phyloP scores from a whole-genome alignment of 331 rosid genomes.

The Malus hybrid region DNA sequence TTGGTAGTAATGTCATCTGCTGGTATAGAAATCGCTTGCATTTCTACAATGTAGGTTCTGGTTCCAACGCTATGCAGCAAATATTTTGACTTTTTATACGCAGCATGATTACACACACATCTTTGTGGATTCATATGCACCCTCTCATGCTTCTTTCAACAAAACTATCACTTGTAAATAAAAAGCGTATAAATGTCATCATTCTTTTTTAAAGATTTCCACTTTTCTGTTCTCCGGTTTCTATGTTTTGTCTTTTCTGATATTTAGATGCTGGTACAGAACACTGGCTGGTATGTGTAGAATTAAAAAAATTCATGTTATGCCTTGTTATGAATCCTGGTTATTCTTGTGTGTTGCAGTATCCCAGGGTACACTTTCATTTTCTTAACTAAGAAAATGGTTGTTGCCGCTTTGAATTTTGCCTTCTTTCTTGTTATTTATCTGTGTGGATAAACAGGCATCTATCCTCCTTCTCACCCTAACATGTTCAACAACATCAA shows the following conservation, averaged over 20 bases:
- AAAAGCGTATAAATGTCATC: background rate
- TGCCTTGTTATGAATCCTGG: background rate
- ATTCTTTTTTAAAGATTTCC: too few relatives aligned
- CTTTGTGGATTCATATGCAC: background rate
- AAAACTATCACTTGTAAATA: too few relatives aligned
- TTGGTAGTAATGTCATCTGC: too few relatives aligned
- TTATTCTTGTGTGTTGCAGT: background rate
- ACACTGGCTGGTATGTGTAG: background rate
- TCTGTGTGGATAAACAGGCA: background rate
- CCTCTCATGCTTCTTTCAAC: background rate
- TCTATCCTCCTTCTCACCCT: background rate
- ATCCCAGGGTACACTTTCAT: background rate
- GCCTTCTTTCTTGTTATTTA: background rate
- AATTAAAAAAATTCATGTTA: background rate
- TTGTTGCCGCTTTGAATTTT: background rate
- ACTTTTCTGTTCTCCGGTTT: background rate
- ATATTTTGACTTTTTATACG: background rate
- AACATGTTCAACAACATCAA: slow-evolving; percentile 5
- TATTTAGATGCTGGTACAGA: background rate
- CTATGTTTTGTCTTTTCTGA: background rate
- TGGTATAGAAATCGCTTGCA: background rate
- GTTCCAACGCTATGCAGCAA: background rate
- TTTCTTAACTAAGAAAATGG: background rate
- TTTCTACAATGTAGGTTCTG: background rate
- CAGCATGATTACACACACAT: background rate